Conservation (phyloP, 2,329 filamentous ascomycete species). For the Monilinia polystroma region DNA sequence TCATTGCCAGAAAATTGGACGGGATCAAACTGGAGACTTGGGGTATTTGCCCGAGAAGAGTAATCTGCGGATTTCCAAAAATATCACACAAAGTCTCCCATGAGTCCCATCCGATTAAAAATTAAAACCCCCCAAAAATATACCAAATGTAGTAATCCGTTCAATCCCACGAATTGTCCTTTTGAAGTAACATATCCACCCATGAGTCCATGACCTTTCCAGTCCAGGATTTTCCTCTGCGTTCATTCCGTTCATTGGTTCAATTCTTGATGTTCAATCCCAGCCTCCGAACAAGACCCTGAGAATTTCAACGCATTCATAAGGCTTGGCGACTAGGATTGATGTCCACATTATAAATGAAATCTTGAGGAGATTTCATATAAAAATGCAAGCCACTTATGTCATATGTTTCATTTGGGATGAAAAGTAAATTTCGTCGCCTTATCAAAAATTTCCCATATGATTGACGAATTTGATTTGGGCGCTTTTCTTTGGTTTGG, state of each 20-base stretch:
- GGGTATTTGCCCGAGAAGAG: background rate
- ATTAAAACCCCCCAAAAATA: background rate
- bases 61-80: background rate
- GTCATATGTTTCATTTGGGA: slow-evolving; percentile 2
- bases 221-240: background rate
- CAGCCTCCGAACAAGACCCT: background rate
- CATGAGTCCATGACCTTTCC: background rate
- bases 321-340: background rate
- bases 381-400: slow-evolving; percentile 9
- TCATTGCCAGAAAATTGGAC: background rate
- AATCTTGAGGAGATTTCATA: background rate
- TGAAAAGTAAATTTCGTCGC: background rate
- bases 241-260: background rate
- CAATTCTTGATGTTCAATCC: no score
- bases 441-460: background rate
- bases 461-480: background rate
- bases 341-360: background rate
- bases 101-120: no score
- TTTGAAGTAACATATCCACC: background rate
- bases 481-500: background rate
- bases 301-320: background rate
- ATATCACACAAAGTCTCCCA: background rate
- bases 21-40: background rate
- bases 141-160: slow-evolving; percentile 3
- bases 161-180: background rate